phyloP scores from a whole-genome alignment of 306 rosid species.

The Carpinus fangiana region DNA sequence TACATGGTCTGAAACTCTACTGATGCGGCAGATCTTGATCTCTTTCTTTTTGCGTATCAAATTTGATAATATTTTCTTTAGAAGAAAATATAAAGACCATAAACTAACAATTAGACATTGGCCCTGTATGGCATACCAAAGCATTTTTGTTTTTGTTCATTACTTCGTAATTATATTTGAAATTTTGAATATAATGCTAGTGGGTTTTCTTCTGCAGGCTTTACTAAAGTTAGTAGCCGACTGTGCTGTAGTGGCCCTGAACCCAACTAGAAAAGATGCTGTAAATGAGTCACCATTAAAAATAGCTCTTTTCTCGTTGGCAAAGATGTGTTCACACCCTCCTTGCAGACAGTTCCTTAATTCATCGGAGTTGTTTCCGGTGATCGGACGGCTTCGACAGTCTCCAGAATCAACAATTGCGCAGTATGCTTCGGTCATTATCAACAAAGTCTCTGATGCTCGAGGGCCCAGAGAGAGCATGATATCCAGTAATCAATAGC shows the following conservation, averaged over 20 bases:
- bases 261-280: conserved; percentile 64
- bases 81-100: too few relatives aligned
- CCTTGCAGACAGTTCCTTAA: conserved; percentile 78
- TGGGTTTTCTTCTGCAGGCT: conserved; percentile 54
- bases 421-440: conserved; percentile 60
- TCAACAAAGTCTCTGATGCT: conserved; percentile 63
- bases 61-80: background rate
- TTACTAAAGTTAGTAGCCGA: conserved; percentile 77
- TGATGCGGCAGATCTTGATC: background rate
- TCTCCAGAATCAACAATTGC: conserved; percentile 81
- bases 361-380: conserved; percentile 74
- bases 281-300: conserved; percentile 84
- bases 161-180: background rate
- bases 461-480: conserved; percentile 30
- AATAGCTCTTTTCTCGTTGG: conserved; percentile 84
- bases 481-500: background rate
- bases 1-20: background rate
- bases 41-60: background rate
- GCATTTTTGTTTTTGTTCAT: background rate
- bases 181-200: background rate
- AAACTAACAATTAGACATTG: too few relatives aligned
- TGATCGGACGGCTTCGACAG: conserved; percentile 69
- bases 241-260: conserved; percentile 63
- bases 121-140: background rate
- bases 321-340: conserved; percentile 88